These are phyloP conservation scores for Colletotrichum noveboracense DNA, from an alignment of 2,329 filamentous ascomycete species.

Conservation along the genomic window DNA sequence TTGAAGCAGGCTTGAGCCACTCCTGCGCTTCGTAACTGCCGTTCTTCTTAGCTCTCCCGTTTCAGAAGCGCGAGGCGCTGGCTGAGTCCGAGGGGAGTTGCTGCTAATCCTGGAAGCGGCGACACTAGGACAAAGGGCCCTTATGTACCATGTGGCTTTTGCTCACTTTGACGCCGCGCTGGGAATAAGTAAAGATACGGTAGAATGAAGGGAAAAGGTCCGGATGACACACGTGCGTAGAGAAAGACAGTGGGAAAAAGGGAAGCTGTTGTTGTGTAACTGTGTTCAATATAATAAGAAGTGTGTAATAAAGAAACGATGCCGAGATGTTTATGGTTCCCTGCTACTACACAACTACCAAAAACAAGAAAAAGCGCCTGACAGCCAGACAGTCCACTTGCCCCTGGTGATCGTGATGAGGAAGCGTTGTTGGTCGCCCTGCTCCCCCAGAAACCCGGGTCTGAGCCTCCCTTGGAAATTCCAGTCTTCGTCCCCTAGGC, in stretches of 20 bases:
- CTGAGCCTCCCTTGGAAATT: conserved; percentile 16
- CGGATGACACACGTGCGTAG: neutral
- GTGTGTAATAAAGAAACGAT: neutral
- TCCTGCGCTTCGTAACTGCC: neutral
- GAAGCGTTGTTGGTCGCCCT: neutral
- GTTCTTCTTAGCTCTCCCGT: neutral
- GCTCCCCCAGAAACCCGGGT: neutral
- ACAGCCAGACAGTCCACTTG: neutral
- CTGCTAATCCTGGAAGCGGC: conserved; percentile 12
- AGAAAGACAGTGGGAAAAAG: neutral
- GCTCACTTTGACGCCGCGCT: neutral
- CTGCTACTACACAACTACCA: neutral
- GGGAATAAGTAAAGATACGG: neutral
- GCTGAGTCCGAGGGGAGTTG: neutral
- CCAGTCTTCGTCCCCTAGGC: neutral
- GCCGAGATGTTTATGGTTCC: neutral
- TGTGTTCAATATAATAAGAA: neutral
- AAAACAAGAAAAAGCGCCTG: neutral
- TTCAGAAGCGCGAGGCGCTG: neutral
- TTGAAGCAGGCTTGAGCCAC: neutral
- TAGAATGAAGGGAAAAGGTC: neutral
- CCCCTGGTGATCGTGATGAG: neutral
- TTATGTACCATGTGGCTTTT: conserved; percentile 8
- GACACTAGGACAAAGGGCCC: conserved; percentile 1
- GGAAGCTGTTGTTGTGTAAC: neutral